phyloP scores from a whole-genome alignment of 768 basidiomycete species.

The Pulveroboletus ravenelii region DNA sequence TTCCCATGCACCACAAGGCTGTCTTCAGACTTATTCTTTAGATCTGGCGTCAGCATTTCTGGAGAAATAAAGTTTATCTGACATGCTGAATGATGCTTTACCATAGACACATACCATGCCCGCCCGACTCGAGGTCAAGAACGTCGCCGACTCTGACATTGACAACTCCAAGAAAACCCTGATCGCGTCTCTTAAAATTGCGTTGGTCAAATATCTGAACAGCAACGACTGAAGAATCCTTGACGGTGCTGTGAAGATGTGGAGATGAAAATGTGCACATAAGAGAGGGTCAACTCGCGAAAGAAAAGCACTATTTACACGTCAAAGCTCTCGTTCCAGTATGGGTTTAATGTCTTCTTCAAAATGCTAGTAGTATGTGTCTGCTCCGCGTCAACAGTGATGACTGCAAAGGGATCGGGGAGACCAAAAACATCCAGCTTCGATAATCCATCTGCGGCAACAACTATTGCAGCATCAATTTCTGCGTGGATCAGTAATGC shows the following conservation, averaged over 20 bases:
- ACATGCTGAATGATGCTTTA: background rate
- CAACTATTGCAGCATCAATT: constrained; percentile 50
- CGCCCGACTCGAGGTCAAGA: constrained; percentile 85
- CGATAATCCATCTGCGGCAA: constrained; percentile 89
- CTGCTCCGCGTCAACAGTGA: constrained; percentile 97
- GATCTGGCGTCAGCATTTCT: constrained; percentile 96
- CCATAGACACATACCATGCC: constrained; percentile 69
- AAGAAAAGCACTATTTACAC: constrained; percentile 53
- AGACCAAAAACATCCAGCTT: constrained; percentile 96
- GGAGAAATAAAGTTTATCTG: constrained; percentile 1
- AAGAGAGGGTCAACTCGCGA: background rate
- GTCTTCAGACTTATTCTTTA: constrained; percentile 93
- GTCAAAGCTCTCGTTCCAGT: constrained; percentile 98
- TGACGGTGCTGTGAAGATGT: constrained; percentile 64
- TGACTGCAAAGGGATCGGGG: constrained; percentile 96
- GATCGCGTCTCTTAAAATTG: constrained; percentile 97
- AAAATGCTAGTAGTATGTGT: constrained; percentile 96
- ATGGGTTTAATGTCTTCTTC: constrained; percentile 91
- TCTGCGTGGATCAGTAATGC: background rate
- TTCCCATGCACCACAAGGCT: constrained; percentile 97
- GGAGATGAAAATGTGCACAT: constrained; percentile 2
- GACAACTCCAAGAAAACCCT: constrained; percentile 97
- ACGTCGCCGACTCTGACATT: constrained; percentile 90
- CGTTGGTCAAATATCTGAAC: constrained; percentile 99
- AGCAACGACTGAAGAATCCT: constrained; percentile 95